phyloP scores from a whole-genome alignment of 73 alveolate genomes.

The Blepharisma stoltei region DNA sequence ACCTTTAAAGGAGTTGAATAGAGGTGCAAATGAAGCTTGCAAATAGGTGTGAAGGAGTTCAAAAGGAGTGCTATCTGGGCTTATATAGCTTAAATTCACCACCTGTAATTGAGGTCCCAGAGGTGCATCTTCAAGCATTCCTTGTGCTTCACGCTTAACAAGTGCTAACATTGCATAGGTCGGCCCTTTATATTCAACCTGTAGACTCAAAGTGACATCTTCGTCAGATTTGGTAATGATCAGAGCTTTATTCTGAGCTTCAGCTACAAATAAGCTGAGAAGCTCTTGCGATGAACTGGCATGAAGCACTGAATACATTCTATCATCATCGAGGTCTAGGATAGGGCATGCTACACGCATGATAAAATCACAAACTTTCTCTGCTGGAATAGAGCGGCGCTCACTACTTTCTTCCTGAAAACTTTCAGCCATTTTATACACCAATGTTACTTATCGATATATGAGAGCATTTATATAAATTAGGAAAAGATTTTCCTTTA shows the following conservation, averaged over 20 bases:
- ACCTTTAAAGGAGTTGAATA: conserved; percentile 51
- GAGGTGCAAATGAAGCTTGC: conserved; percentile 60
- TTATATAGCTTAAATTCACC: conserved; percentile 53
- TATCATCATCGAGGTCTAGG: conserved; percentile 24
- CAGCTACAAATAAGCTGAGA: background rate
- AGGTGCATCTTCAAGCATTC: conserved; percentile 39
- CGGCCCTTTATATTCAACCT: conserved; percentile 27
- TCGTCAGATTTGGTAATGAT: conserved; percentile 1
- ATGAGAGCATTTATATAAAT: no score
- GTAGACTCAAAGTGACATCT: background rate
- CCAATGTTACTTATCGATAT: no score
- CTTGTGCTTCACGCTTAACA: conserved; percentile 50
- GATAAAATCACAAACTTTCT: background rate
- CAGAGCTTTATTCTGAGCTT: background rate
- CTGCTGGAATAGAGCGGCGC: background rate
- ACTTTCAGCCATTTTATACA: conserved; percentile 9
- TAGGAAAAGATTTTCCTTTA: no score
- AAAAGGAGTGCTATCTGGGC: conserved; percentile 56
- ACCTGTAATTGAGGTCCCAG: conserved; percentile 51
- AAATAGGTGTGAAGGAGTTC: conserved; percentile 54
- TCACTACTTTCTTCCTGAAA: background rate
- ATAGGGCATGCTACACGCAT: conserved; percentile 16
- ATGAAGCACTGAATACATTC: background rate
- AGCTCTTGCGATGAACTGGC: conserved; percentile 5
- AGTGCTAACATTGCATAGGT: conserved; percentile 39